Conservation (phyloP, 176 grass and related monocot genomes). For the bread wheat (Triticum aestivum) region IWGSC_CS_RefSeq_v2.1 NC_057798.1:753176587-753177086, state of each 20-base stretch:
- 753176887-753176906: slow-evolving; percentile 49
- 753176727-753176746: slow-evolving; percentile 38
- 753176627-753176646: slow-evolving; percentile 24
- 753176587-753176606: slow-evolving; percentile 32
- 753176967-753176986: slow-evolving; percentile 33
- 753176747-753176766: slow-evolving; percentile 19
- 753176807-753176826: slow-evolving; percentile 44
- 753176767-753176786: slow-evolving; percentile 39
- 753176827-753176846: slow-evolving; percentile 28
- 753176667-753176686: slow-evolving; percentile 35
- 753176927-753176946: slow-evolving; percentile 65
- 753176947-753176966: slow-evolving; percentile 52
- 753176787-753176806: slow-evolving; percentile 50
- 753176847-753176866: slow-evolving; percentile 47
- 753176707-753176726: slow-evolving; percentile 41
- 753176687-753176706: slow-evolving; percentile 37
- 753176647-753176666: slow-evolving; percentile 41
- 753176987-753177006: slow-evolving; percentile 39
- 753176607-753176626: slow-evolving; percentile 39
- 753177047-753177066: too few relatives aligned
- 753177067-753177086: too few relatives aligned
- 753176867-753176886: slow-evolving; percentile 42
- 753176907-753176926: slow-evolving; percentile 34
- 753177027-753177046: too few relatives aligned
- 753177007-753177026: slow-evolving; percentile 12